Percentiles rank a stretch among this genome's conserved stretches.
phyloP scores from a whole-genome alignment of 257 asterid genomes.

The Verbascum thapsus region DNA sequence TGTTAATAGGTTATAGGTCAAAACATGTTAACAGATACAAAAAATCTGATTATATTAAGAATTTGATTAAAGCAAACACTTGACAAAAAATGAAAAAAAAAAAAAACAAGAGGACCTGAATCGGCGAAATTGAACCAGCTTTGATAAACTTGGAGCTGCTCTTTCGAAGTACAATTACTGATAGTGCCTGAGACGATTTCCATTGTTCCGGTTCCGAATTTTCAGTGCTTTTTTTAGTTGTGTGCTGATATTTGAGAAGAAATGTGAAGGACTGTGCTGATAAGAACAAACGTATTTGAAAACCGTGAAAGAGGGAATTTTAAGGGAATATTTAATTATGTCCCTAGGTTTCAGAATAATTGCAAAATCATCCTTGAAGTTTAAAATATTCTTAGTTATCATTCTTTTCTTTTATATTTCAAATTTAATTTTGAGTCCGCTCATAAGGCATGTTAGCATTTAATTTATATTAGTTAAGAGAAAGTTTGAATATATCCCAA shows the following conservation, averaged over 20 bases:
- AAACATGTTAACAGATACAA: constrained; percentile 1
- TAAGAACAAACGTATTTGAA: constrained; percentile 41
- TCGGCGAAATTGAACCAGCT: constrained; percentile 77
- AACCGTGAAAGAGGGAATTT: constrained; percentile 48
- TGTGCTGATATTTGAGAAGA: too few relatives aligned
- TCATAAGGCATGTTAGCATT: too few relatives aligned
- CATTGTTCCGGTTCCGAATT: constrained; percentile 30
- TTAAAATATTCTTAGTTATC: too few relatives aligned
- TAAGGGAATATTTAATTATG: background rate
- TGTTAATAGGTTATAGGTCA: constrained; percentile 27
- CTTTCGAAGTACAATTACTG: constrained; percentile 48
- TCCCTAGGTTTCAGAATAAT: background rate
- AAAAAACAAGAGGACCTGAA: constrained; percentile 51
- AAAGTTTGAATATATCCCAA: too few relatives aligned
- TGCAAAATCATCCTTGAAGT: background rate
- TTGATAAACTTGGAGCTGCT: constrained; percentile 60
- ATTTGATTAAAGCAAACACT: background rate
- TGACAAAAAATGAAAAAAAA: background rate
- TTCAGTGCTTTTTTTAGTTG: background rate
- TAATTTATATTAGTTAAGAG: too few relatives aligned
- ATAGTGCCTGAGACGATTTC: constrained; percentile 46
- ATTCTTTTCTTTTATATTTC: too few relatives aligned
- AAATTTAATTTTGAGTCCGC: too few relatives aligned
- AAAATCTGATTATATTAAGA: constrained; percentile 1
- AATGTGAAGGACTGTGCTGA: background rate